phyloP scores from a whole-genome alignment of 257 asterid genomes.

The Forsythia viridissima region DNA sequence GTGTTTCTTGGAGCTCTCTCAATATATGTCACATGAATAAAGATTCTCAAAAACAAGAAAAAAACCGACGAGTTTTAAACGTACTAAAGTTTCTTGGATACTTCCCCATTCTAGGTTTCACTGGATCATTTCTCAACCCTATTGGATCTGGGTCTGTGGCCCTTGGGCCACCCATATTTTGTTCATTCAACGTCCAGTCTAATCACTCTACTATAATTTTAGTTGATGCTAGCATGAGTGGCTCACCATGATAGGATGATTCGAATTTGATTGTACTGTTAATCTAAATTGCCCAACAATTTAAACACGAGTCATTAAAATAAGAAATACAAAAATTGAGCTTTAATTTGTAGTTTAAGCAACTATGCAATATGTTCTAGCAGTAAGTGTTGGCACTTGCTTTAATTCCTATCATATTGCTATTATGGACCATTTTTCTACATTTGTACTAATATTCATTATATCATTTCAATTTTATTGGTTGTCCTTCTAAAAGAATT shows the following conservation, averaged over 20 bases:
- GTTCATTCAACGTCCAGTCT: neutral
- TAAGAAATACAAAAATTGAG: neutral
- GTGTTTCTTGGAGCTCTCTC: neutral
- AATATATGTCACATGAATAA: neutral
- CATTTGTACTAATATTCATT: neutral
- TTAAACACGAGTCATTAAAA: neutral
- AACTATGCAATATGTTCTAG: no score
- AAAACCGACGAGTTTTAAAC: neutral
- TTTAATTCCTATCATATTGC: no score
- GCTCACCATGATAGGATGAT: neutral
- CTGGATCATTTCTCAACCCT: neutral
- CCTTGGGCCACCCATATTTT: neutral
- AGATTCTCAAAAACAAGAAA: neutral
- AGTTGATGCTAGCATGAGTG: neutral
- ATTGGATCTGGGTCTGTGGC: neutral
- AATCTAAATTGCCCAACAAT: neutral
- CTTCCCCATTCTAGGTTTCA: no score
- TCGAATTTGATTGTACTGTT: neutral
- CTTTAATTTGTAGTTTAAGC: no score
- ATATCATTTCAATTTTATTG: neutral
- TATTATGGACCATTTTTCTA: neutral
- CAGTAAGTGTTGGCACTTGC: no score
- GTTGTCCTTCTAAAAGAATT: no score
- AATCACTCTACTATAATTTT: neutral
- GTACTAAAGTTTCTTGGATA: neutral